phyloP scores from a whole-genome alignment of 202 grass and related monocot species.

The Hordeum pubiflorum region DNA sequence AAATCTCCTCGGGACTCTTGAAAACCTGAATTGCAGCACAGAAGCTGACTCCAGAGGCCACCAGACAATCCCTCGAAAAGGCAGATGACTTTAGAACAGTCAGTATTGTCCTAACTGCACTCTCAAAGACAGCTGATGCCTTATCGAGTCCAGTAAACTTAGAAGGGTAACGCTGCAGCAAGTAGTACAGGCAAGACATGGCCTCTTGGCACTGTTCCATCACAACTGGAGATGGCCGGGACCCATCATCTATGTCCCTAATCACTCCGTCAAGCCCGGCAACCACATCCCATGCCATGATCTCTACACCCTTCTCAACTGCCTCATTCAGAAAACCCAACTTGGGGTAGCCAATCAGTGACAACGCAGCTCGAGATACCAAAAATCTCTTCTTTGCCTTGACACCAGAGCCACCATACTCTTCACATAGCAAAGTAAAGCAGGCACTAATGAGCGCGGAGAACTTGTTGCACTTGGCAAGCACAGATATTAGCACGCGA shows the following conservation, averaged over 20 bases:
- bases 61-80: conserved; percentile 91
- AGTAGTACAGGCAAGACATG: conserved; percentile 98
- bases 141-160: conserved; percentile 52
- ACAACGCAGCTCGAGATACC: conserved; percentile 69
- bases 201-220: conserved; percentile 98
- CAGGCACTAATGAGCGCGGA: conserved; percentile 44
- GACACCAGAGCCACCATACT: conserved; percentile 49
- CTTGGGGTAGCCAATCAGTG: conserved; percentile 93
- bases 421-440: conserved; percentile 62
- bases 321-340: conserved; percentile 82
- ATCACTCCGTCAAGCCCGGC: conserved; percentile 54
- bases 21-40: conserved; percentile 85
- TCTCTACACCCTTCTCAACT: conserved; percentile 49
- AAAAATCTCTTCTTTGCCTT: conserved; percentile 72
- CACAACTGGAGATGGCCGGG: conserved; percentile 65
- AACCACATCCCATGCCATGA: conserved; percentile 70
- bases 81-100: conserved; percentile 76
- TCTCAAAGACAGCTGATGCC: conserved; percentile 51
- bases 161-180: conserved; percentile 82
- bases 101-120: conserved; percentile 58
- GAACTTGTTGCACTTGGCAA: conserved; percentile 62
- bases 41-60: conserved; percentile 87
- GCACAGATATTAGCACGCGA: conserved; percentile 72
- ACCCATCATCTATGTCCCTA: conserved; percentile 56
- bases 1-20: conserved; percentile 55